Conservation (phyloP, 2,329 filamentous ascomycete genomes). For the Xylariaceae sp. region DNA sequence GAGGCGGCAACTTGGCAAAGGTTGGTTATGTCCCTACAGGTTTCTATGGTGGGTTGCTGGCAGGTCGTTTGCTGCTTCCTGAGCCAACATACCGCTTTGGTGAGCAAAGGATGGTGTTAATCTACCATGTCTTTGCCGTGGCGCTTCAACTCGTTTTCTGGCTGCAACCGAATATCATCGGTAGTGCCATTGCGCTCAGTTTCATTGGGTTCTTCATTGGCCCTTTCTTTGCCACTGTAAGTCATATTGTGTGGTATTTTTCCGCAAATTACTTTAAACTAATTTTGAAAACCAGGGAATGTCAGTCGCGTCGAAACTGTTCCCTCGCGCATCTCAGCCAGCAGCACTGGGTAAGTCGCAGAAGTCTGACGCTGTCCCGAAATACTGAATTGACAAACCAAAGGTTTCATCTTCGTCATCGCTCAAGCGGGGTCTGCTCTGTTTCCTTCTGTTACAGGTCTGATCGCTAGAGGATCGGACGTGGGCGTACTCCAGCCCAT, state of each 20-base stretch:
- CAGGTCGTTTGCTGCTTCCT: slow-evolving; percentile 53
- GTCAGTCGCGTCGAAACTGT: slow-evolving; percentile 48
- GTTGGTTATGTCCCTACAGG: slow-evolving; percentile 58
- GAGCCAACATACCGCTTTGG: slow-evolving; percentile 58
- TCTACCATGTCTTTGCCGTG: slow-evolving; percentile 50
- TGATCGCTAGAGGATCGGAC: slow-evolving; percentile 42
- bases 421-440: slow-evolving; percentile 49
- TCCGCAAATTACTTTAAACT: not conserved
- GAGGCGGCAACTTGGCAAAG: slow-evolving; percentile 48
- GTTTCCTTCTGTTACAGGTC: slow-evolving; percentile 48
- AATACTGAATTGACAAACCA: not conserved
- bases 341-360: slow-evolving; percentile 41
- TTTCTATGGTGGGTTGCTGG: slow-evolving; percentile 53
- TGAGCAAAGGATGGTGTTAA: slow-evolving; percentile 53
- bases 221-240: slow-evolving; percentile 51
- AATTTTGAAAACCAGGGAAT: slow-evolving; percentile 38
- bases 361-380: not conserved
- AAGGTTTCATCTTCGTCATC: slow-evolving; percentile 46
- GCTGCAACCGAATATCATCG: slow-evolving; percentile 60
- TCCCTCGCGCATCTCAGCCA: slow-evolving; percentile 42
- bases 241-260: slow-evolving; percentile 8
- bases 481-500: slow-evolving; percentile 47
- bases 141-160: slow-evolving; percentile 57
- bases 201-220: slow-evolving; percentile 52
- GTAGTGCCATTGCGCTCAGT: slow-evolving; percentile 45